Evolutionary conservation across 495 filamentous ascomycete genomes (phyloP).

Genomic region (Daldinia grandis): DNA sequence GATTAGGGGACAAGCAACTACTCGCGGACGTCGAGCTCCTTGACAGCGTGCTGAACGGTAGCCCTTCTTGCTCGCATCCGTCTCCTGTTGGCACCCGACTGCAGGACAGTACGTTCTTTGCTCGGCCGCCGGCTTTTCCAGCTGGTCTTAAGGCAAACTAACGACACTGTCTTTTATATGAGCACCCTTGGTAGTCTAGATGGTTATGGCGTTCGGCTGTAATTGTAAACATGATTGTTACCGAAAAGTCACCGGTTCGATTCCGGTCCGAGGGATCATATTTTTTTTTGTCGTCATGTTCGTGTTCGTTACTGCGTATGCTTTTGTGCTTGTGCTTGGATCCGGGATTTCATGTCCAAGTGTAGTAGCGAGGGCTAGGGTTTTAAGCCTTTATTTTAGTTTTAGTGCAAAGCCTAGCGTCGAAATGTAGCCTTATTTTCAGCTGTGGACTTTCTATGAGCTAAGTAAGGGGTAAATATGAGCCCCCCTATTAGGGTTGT

Average conservation of each 20-base stretch:
- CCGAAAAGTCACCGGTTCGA: conserved; percentile 39
- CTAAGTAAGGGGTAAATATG: no score
- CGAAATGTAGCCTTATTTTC: neutral
- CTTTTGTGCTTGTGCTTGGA: neutral
- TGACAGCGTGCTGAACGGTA: conserved; percentile 29
- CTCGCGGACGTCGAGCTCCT: conserved; percentile 29
- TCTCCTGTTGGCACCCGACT: neutral
- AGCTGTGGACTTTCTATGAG: neutral
- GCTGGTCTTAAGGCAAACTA: neutral
- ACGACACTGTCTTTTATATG: neutral
- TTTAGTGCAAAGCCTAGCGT: neutral
- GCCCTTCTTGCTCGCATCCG: conserved; percentile 4
- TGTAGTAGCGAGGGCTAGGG: neutral
- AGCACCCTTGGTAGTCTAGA: conserved; percentile 33
- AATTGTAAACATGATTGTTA: conserved; percentile 32
- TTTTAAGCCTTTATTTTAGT: neutral
- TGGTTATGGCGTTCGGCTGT: conserved; percentile 37
- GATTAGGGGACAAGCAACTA: conserved; percentile 45
- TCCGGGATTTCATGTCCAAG: neutral
- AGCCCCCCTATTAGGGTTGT: neutral
- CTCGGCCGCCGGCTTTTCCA: neutral
- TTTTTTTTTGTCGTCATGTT: conserved; percentile 2
- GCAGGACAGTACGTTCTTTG: neutral
- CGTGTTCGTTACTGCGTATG: neutral
- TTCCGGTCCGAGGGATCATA: conserved; percentile 35